Evolutionary conservation across 495 filamentous ascomycete species (phyloP).

Genomic region (Daldinia loculata): DNA sequence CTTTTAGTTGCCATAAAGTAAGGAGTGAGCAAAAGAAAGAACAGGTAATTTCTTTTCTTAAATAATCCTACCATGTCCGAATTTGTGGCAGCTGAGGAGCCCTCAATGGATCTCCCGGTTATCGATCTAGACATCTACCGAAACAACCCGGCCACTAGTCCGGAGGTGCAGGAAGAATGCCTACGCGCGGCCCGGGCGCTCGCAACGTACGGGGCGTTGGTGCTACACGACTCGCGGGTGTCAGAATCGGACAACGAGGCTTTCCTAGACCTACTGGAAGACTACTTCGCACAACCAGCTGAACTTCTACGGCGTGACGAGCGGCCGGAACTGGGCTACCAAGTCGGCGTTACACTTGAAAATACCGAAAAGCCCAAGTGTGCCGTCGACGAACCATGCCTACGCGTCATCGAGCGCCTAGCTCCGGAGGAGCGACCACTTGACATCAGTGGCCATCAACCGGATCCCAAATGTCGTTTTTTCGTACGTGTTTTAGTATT

Average conservation of each 20-base stretch:
- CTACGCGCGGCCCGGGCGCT: conserved; percentile 55
- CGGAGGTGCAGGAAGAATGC: conserved; percentile 56
- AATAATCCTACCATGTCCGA: conserved; percentile 12
- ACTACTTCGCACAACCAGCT: conserved; percentile 62
- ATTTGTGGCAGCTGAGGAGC: conserved; percentile 32
- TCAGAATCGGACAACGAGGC: conserved; percentile 56
- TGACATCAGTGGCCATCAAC: conserved; percentile 55
- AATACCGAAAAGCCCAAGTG: conserved; percentile 65
- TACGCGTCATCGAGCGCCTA: conserved; percentile 57
- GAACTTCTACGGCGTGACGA: conserved; percentile 53
- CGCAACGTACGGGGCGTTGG: conserved; percentile 59
- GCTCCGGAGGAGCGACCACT: conserved; percentile 57
- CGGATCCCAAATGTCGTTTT: conserved; percentile 61
- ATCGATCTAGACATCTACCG: conserved; percentile 62
- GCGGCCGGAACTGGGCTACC: conserved; percentile 59
- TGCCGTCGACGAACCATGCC: conserved; percentile 62
- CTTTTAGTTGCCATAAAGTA: neutral
- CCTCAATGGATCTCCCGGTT: conserved; percentile 61
- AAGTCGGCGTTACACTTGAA: conserved; percentile 62
- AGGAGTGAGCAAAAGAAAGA: neutral
- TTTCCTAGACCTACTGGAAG: conserved; percentile 62
- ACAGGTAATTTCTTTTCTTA: neutral
- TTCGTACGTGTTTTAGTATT: conserved; percentile 40
- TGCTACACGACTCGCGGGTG: conserved; percentile 62
- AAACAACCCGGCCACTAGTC: conserved; percentile 43